These are phyloP conservation scores for Paraphaeosphaeria minitans DNA, from an alignment of 2,329 filamentous ascomycete species.

Conservation along the genomic window DNA sequence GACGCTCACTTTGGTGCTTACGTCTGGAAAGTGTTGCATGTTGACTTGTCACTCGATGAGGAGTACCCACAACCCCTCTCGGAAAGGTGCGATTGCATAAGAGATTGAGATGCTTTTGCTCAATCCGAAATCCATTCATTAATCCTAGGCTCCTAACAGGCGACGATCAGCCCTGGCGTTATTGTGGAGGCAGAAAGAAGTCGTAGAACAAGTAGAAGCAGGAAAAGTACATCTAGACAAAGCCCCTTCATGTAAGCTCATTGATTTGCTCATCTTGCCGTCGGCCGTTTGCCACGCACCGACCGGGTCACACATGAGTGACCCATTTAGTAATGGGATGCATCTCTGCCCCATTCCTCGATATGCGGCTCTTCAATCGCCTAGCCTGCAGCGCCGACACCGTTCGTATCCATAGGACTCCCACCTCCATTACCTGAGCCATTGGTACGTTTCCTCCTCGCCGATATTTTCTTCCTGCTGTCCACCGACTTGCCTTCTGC, in stretches of 20 bases:
- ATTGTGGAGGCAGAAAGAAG: not conserved
- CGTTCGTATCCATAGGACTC: constrained; percentile 50
- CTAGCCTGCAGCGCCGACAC: constrained; percentile 38
- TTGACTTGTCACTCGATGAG: not conserved
- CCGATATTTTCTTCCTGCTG: constrained; percentile 45
- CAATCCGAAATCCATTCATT: constrained; percentile 8
- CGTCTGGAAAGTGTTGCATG: not conserved
- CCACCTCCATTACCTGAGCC: constrained; percentile 34
- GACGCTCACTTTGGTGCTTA: not conserved
- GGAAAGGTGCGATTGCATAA: not conserved
- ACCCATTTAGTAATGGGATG: not conserved
- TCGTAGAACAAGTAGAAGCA: constrained; percentile 1
- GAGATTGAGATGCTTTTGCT: not conserved
- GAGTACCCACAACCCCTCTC: not conserved
- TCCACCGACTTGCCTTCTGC: constrained; percentile 40
- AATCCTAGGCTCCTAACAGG: constrained; percentile 7
- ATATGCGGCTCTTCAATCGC: not conserved
- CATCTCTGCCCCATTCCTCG: not conserved
- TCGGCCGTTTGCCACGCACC: not conserved
- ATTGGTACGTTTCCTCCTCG: constrained; percentile 42
- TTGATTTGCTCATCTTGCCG: not conserved
- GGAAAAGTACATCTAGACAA: constrained; percentile 4
- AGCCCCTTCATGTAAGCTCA: not conserved
- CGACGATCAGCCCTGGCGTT: not conserved
- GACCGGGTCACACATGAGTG: not conserved